These are phyloP conservation scores for Cyclotella choctawhatcheeana DNA, from an alignment of 108 stramenopile genomes.

Conservation along the genomic window DNA sequence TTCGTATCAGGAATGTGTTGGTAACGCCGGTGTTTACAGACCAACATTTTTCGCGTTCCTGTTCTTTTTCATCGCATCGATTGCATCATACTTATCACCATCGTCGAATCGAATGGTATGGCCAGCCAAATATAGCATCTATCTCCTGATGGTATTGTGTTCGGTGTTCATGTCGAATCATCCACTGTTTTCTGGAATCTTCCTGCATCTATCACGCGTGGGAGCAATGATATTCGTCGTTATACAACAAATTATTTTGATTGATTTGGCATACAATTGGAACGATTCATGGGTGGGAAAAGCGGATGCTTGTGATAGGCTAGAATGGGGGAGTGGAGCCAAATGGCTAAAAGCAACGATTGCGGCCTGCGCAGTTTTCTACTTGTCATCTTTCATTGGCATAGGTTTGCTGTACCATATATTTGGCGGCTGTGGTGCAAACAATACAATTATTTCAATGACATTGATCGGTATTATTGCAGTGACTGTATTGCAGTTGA, in stretches of 20 bases:
- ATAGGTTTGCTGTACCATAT: conserved; percentile 79
- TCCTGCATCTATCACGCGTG: conserved; percentile 73
- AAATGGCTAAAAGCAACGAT: conserved; percentile 88
- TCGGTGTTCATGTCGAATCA: conserved; percentile 83
- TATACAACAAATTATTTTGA: conserved; percentile 80
- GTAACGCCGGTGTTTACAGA: conserved; percentile 83
- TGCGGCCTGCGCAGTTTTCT: conserved; percentile 66
- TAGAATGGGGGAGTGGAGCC: conserved; percentile 67
- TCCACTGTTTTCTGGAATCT: conserved; percentile 71
- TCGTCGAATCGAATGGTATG: conserved; percentile 84
- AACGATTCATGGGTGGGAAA: conserved; percentile 88
- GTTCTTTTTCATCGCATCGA: conserved; percentile 72
- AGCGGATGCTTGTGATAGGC: conserved; percentile 66
- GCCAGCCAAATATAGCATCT: conserved; percentile 86
- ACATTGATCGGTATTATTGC: conserved; percentile 74
- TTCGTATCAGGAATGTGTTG: conserved; percentile 66
- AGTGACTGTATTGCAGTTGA: conserved; percentile 68
- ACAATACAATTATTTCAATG: conserved; percentile 83
- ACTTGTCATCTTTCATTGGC: conserved; percentile 64
- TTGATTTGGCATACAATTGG: conserved; percentile 90
- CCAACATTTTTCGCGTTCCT: conserved; percentile 58
- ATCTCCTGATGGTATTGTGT: conserved; percentile 60
- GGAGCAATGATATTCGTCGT: conserved; percentile 78
- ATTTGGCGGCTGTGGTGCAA: conserved; percentile 81
- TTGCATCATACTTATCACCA: conserved; percentile 67